phyloP scores from a whole-genome alignment of 1,284 basidiomycete species.

The Malassezia brasiliensis region DNA sequence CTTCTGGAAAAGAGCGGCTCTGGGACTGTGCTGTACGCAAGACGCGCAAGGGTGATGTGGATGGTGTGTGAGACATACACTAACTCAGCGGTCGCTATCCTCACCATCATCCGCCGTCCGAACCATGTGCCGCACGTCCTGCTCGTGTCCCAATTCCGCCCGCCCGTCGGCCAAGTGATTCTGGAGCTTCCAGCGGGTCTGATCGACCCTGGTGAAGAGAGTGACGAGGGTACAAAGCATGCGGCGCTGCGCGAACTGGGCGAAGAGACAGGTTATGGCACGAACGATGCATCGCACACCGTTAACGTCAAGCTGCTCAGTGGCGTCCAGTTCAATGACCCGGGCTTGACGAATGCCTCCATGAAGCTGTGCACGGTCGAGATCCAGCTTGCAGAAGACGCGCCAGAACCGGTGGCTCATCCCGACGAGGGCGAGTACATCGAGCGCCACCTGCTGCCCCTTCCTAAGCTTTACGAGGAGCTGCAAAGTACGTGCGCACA shows the following conservation, averaged over 20 bases:
- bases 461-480: constrained; percentile 26
- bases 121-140: constrained; percentile 30
- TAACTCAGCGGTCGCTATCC: constrained; percentile 32
- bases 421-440: constrained; percentile 46
- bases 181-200: constrained; percentile 47
- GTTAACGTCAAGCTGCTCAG: constrained; percentile 29
- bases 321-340: constrained; percentile 37
- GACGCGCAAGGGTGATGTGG: constrained; percentile 42
- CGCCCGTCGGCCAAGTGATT: constrained; percentile 31
- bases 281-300: constrained; percentile 24
- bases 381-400: constrained; percentile 33
- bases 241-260: constrained; percentile 39
- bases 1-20: constrained; percentile 34
- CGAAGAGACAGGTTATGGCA: constrained; percentile 47
- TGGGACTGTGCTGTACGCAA: constrained; percentile 45
- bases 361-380: constrained; percentile 42
- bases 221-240: constrained; percentile 30
- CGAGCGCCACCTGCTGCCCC: constrained; percentile 40
- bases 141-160: constrained; percentile 39
- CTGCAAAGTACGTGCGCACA: constrained; percentile 24
- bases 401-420: constrained; percentile 39
- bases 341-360: constrained; percentile 36
- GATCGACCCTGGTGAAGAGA: constrained; percentile 41
- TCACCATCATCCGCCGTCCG: constrained; percentile 38
- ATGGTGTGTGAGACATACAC: constrained; percentile 19